A percentile compares a stretch with the other conserved stretches of the same genome.
phyloP scores from a whole-genome alignment of 441 rosid species.

The Sinapis alba region DNA sequence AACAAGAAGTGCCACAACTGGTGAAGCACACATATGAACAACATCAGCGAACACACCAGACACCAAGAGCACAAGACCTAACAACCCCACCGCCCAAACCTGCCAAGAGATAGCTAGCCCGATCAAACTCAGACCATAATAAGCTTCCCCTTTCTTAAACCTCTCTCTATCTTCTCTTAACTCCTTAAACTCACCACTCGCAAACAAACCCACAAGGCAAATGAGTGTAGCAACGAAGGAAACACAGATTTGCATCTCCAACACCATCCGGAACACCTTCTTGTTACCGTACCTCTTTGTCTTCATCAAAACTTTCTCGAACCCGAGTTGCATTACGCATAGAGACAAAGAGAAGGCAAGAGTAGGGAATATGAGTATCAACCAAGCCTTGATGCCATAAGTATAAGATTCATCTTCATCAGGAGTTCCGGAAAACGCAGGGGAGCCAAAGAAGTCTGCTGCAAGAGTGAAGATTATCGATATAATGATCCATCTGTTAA shows the following conservation, averaged over 20 bases:
- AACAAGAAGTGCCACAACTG: slow-evolving; percentile 28
- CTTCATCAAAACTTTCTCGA: slow-evolving; percentile 25
- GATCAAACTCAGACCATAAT: slow-evolving; percentile 16
- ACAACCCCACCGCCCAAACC: slow-evolving; percentile 23
- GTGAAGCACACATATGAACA: not conserved
- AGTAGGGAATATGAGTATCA: not conserved
- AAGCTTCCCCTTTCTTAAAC: slow-evolving; percentile 31
- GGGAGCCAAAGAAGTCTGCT: not conserved
- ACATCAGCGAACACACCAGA: slow-evolving; percentile 24
- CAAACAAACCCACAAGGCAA: slow-evolving; percentile 32
- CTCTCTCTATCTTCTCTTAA: slow-evolving; percentile 19
- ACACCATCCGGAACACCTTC: slow-evolving; percentile 35
- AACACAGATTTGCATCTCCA: slow-evolving; percentile 32
- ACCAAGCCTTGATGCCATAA: not conserved
- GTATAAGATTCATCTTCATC: not conserved
- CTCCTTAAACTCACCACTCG: slow-evolving; percentile 35
- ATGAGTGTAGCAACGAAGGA: slow-evolving; percentile 15
- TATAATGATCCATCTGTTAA: not conserved
- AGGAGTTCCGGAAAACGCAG: not conserved
- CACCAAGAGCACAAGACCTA: slow-evolving; percentile 27
- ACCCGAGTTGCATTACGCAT: slow-evolving; percentile 30
- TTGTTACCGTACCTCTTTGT: slow-evolving; percentile 29
- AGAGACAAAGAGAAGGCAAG: slow-evolving; percentile 22
- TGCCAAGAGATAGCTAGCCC: slow-evolving; percentile 34
- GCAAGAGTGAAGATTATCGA: not conserved